Base-by-base conservation (phyloP, 2,329 filamentous ascomycete genomes). In the Pseudogymnoascus sp. region DNA sequence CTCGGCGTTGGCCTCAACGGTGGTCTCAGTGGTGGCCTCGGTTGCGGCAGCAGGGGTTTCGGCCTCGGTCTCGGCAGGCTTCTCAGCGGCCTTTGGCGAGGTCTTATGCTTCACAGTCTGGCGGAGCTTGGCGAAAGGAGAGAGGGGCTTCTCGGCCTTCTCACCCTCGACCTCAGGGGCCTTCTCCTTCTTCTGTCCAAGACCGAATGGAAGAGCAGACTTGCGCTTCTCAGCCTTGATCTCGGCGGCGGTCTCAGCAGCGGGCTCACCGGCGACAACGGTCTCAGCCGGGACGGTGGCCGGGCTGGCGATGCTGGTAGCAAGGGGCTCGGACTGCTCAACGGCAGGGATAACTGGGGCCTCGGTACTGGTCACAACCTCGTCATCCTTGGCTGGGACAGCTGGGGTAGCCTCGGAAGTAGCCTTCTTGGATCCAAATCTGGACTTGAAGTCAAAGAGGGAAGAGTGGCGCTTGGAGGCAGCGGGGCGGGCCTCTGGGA, bases 161-260 rank as follows among this genome's bases (percentile, higher is more conserved):
- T 70, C 68, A 62, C 76, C 71, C 64, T 80, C 78, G 58, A 74
- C 70, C 66, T 83, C 80, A 23, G 65, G 61, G n/a, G 64, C 59
- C 65, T 70, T 70, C 72, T 82, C 82, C 79, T 87, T 87, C 76
- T 83, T 80, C 74, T 80, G 82, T 71, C 83, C 77, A 67, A 73
- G 79, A 66, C 83, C 83, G 71, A 86, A 88, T 63, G 70, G 70
- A 23, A 72, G 65, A 73, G 87, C 80, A 66, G 82, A 86, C 66
- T 76, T 76, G 67, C 85, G 83, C 82, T 88, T 88, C 67, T 73
- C 73, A 26, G 68, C 60, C 71, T 77, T 77, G 60, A 68, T 71
- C 66, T 75, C 75, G 37, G 60, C 3, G 23, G 55, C 57, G 62
- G 74, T 68, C 37, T 69, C 67, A 57, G 64, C 61, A 21, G 72